These are phyloP conservation scores for Thuidium tamariscinum DNA, from an alignment of 225 moss, liverwort and hornwort genomes.

Conservation along the genomic window DNA sequence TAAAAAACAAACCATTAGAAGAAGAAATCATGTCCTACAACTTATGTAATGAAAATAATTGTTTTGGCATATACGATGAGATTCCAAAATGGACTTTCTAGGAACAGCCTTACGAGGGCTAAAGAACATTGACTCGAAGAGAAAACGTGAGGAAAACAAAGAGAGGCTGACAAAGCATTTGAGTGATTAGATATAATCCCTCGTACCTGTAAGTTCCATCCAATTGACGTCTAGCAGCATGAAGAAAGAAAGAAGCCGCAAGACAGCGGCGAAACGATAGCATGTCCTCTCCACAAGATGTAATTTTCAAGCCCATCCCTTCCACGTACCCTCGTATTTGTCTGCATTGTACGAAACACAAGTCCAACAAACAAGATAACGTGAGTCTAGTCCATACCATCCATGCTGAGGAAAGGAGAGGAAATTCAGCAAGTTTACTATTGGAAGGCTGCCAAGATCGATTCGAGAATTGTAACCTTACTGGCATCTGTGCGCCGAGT, in stretches of 20 bases:
- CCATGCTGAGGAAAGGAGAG: neutral
- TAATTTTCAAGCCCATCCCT: constrained; percentile 56
- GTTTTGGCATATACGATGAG: neutral
- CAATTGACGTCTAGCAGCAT: constrained; percentile 75
- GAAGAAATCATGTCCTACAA: neutral
- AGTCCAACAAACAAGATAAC: neutral
- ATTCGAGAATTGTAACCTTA: neutral
- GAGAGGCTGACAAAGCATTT: neutral
- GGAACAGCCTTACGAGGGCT: neutral
- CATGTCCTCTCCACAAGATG: constrained; percentile 76
- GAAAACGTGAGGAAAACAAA: neutral
- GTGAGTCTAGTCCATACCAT: neutral
- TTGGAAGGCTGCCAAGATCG: neutral
- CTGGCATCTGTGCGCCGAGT: neutral
- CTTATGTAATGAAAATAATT: neutral
- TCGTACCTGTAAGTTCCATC: constrained; percentile 86
- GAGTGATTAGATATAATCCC: neutral
- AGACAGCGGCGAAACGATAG: constrained; percentile 70
- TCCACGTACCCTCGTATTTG: constrained; percentile 81
- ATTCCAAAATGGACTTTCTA: too few relatives aligned
- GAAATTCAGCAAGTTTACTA: neutral
- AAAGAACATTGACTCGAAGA: neutral
- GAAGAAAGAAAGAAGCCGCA: constrained; percentile 83
- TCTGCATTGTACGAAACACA: constrained; percentile 20
- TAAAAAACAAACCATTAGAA: neutral